Conservation (phyloP, 805 yeast genomes). For the Kazachstania psychrophila region DNA sequence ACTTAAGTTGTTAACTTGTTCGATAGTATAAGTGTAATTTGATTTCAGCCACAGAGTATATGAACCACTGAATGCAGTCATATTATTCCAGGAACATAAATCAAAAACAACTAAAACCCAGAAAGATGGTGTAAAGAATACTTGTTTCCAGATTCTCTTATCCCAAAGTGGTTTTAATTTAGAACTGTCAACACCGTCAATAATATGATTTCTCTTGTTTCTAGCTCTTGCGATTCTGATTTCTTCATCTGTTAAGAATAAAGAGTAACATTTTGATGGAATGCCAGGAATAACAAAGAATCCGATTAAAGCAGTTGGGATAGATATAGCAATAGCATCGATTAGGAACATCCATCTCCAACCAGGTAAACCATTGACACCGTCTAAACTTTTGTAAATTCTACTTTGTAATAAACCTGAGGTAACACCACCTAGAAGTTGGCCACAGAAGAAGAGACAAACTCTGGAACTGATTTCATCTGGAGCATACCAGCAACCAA, state of each 20-base stretch:
- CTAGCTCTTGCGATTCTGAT: conserved; percentile 42
- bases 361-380: conserved; percentile 39
- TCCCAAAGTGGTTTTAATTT: conserved; percentile 28
- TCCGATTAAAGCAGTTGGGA: conserved; percentile 45
- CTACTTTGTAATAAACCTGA: conserved; percentile 45
- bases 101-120: conserved; percentile 48
- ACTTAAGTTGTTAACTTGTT: conserved; percentile 40
- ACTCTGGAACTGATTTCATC: conserved; percentile 53
- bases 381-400: conserved; percentile 34
- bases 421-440: conserved; percentile 39
- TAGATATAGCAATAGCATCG: conserved; percentile 44
- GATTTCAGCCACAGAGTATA: conserved; percentile 55
- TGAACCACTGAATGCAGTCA: conserved; percentile 47
- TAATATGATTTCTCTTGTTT: conserved; percentile 31
- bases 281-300: conserved; percentile 46
- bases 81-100: conserved; percentile 54
- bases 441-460: conserved; percentile 52
- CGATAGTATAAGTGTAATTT: conserved; percentile 35
- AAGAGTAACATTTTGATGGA: conserved; percentile 49
- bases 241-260: conserved; percentile 50
- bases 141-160: conserved; percentile 43
- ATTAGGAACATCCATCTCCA: conserved; percentile 66
- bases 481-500: conserved; percentile 54
- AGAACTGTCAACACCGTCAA: conserved; percentile 22
- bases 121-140: conserved; percentile 45